Percentiles rank a stretch among this genome's conserved stretches.
phyloP scores from a whole-genome alignment of 495 filamentous ascomycete species.

The Melanomma pulvis-pyrius region DNA sequence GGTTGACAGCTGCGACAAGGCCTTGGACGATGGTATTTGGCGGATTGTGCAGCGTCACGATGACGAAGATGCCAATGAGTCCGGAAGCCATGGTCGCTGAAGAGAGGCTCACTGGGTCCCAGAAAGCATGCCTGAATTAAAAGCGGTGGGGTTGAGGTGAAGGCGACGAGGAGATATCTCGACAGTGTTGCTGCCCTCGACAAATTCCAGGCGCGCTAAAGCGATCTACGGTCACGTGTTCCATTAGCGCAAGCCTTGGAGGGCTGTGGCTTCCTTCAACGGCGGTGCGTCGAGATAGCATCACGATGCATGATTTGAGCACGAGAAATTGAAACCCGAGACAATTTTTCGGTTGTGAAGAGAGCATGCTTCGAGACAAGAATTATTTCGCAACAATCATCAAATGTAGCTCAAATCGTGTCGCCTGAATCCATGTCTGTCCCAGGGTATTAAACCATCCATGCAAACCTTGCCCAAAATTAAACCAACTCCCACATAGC shows the following conservation, averaged over 20 bases:
- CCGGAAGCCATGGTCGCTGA: conserved; percentile 58
- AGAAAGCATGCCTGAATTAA: neutral
- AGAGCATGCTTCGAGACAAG: neutral
- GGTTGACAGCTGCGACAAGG: conserved; percentile 69
- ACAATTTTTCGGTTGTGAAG: neutral
- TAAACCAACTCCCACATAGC: conserved; percentile 72
- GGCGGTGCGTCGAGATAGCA: no score
- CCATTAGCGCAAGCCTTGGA: no score
- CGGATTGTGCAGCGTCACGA: conserved; percentile 72
- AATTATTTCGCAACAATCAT: neutral
- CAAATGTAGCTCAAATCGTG: neutral
- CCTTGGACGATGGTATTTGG: conserved; percentile 69
- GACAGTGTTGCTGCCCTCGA: neutral
- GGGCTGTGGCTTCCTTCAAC: no score
- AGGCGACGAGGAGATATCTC: neutral
- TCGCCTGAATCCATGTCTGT: neutral
- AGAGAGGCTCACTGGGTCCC: neutral
- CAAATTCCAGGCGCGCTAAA: neutral
- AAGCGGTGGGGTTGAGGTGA: neutral
- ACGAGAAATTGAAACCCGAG: neutral
- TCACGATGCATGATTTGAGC: neutral
- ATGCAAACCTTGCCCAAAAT: conserved; percentile 8
- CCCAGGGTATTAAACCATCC: conserved; percentile 17
- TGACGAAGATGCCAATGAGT: conserved; percentile 79
- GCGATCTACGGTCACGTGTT: neutral